Evolutionary conservation across 495 filamentous ascomycete genomes (phyloP).

Genomic region (Talaromyces proteolyticus): DNA sequence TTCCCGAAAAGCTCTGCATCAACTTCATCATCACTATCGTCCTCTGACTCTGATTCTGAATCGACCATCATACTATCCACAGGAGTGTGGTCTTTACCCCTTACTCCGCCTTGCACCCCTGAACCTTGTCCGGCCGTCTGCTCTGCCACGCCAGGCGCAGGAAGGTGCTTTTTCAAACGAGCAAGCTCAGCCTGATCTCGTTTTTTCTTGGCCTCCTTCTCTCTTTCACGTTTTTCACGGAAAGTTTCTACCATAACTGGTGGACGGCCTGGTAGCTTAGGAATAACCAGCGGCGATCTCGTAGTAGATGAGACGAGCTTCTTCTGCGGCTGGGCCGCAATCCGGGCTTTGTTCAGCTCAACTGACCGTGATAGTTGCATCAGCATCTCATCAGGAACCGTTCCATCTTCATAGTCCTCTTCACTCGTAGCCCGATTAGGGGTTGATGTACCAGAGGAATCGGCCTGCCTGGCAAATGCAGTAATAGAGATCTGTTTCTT

Average conservation of each 20-base stretch:
- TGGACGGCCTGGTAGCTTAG: constrained; percentile 30
- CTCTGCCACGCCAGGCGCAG: constrained; percentile 48
- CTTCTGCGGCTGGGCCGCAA: constrained; percentile 28
- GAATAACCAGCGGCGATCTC: constrained; percentile 27
- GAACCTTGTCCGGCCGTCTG: constrained; percentile 69
- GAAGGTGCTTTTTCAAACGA: constrained; percentile 49
- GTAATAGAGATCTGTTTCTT: constrained; percentile 66
- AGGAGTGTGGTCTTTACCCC: constrained; percentile 72
- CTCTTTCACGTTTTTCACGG: constrained; percentile 63
- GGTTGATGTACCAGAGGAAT: constrained; percentile 27
- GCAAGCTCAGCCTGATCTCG: constrained; percentile 63
- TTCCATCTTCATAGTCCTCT: constrained; percentile 38
- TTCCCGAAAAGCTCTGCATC: constrained; percentile 57
- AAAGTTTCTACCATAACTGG: constrained; percentile 42
- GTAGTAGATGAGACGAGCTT: constrained; percentile 25
- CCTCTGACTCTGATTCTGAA: constrained; percentile 64
- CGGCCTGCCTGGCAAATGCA: constrained; percentile 46
- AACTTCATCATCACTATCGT: constrained; percentile 63
- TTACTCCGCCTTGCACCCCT: constrained; percentile 65
- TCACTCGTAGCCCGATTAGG: constrained; percentile 18
- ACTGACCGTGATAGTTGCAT: constrained; percentile 40
- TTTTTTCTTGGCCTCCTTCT: constrained; percentile 68
- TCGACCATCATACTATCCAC: constrained; percentile 85
- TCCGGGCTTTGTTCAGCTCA: constrained; percentile 40
- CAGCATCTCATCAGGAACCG: constrained; percentile 34